A percentile compares a stretch with the other conserved stretches of the same genome.
Evolutionary conservation across 2,329 filamentous ascomycete genomes (phyloP).

Genomic region (Fusarium tuaranense): DNA sequence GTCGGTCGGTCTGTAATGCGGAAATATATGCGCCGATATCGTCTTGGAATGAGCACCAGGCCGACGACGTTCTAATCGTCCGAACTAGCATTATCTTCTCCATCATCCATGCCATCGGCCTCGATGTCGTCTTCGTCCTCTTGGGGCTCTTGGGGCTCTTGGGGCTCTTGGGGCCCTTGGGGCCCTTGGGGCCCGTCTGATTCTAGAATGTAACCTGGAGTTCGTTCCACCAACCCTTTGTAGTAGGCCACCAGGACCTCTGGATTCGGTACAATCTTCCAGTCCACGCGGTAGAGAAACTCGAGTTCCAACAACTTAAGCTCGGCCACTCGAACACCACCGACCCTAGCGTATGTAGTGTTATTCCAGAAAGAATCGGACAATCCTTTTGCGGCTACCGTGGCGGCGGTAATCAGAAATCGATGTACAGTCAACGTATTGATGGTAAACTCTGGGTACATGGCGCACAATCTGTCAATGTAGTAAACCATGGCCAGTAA

Average conservation of each 20-base stretch:
- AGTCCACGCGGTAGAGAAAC: constrained; percentile 91
- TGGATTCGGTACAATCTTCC: constrained; percentile 96
- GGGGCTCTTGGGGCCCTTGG: too few relatives aligned
- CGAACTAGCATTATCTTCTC: constrained; percentile 24
- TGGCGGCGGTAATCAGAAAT: constrained; percentile 95
- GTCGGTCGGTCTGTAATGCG: neutral
- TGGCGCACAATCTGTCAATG: constrained; percentile 91
- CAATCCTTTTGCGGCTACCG: constrained; percentile 94
- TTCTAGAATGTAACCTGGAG: constrained; percentile 66
- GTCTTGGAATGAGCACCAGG: constrained; percentile 2
- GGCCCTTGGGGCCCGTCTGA: constrained; percentile 40
- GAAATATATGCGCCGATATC: constrained; percentile 6
- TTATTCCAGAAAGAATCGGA: constrained; percentile 99
- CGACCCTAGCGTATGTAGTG: constrained; percentile 92
- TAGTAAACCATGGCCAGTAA: constrained; percentile 99
- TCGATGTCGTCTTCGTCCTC: constrained; percentile 46
- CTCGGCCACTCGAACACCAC: constrained; percentile 90
- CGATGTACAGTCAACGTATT: constrained; percentile 97
- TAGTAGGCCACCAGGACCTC: constrained; percentile 96
- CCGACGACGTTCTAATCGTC: constrained; percentile 19
- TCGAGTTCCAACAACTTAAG: constrained; percentile 92
- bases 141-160: constrained; percentile 9
- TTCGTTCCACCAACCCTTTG: constrained; percentile 80
- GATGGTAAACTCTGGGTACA: constrained; percentile 96
- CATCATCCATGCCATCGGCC: constrained; percentile 40